Evolutionary conservation across 768 basidiomycete species (phyloP), one percentile per base, ranked within the genome.

Genomic region (Infundibulicybe gibba): DNA sequence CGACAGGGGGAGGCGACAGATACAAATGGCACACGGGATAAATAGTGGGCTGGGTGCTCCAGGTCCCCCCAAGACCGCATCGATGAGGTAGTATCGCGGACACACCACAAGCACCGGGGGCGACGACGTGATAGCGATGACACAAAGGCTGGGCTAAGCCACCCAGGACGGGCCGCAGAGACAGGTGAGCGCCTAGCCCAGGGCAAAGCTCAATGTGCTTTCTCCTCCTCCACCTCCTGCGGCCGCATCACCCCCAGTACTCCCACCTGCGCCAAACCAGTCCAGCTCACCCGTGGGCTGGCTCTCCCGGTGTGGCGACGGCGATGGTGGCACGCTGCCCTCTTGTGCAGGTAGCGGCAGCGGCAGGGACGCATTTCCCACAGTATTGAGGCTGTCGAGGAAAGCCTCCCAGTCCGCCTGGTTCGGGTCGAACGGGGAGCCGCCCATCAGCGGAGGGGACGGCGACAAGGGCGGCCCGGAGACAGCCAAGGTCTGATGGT

Each of bases 171-270:
- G 17, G 35, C 35, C 10, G 35, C n/a, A 14, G 9, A 30, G n/a
- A 21, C 9, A 20, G 32, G 2, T 16, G 15, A 17, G 19, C n/a
- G 13, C 13, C 54, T 45, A 62, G 2, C 61, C 61, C 20, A 62
- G 43, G 21, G 61, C 61, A 52, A 59, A 62, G 47, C 61, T 60
- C 57, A 62, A 45, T 49, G 61, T 56, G 48, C 59, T 60, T 41
- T 16, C 42, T 17, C 42, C 25, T 11, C 32, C 20, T 21, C n/a
- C n/a, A 9, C 32, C 17, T 11, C 25, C 31, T 31, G 32, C 34
- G 31, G 6, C 32, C 16, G 16, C 34, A 15, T 34, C 13, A 19
- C 53, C 46, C 35, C 35, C 16, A 44, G 40, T 31, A 54, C 41
- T 21, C 52, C 45, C 59, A 54, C 44, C 41, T 61, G 63, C 38